phyloP scores from a whole-genome alignment of 1,284 basidiomycete species.

The Moniliophthora roreri region DNA sequence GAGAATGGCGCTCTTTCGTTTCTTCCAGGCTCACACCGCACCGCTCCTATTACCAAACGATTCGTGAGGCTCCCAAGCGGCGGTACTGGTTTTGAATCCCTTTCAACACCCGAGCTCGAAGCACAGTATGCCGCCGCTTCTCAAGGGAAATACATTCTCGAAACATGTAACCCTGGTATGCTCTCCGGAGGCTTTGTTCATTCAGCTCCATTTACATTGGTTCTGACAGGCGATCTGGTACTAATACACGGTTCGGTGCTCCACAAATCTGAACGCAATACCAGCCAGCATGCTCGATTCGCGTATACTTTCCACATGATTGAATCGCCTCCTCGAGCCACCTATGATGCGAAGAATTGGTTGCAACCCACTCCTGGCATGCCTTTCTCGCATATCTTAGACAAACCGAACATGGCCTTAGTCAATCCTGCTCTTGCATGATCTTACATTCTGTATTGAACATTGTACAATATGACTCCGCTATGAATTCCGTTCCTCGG shows the following conservation, averaged over 20 bases:
- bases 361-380: slow-evolving; percentile 80
- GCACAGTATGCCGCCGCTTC: slow-evolving; percentile 27
- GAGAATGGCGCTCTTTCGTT: slow-evolving; percentile 90
- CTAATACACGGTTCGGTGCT: slow-evolving; percentile 89
- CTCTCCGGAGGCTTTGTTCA: background rate
- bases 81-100: slow-evolving; percentile 79
- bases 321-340: slow-evolving; percentile 62
- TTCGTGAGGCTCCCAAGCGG: slow-evolving; percentile 75
- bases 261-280: slow-evolving; percentile 87
- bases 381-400: slow-evolving; percentile 79
- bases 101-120: slow-evolving; percentile 47
- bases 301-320: slow-evolving; percentile 97
- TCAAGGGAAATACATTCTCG: slow-evolving; percentile 63
- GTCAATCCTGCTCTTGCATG: slow-evolving; percentile 12
- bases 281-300: slow-evolving; percentile 70
- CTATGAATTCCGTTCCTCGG: background rate
- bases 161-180: slow-evolving; percentile 76
- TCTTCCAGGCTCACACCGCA: slow-evolving; percentile 87
- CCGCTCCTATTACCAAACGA: slow-evolving; percentile 70
- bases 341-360: slow-evolving; percentile 84
- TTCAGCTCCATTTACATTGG: background rate
- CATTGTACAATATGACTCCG: background rate
- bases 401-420: slow-evolving; percentile 23
- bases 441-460: background rate
- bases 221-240: slow-evolving; percentile 70